Conservation (phyloP, 2,329 filamentous ascomycete genomes). For the Trichoderma breve region DNA sequence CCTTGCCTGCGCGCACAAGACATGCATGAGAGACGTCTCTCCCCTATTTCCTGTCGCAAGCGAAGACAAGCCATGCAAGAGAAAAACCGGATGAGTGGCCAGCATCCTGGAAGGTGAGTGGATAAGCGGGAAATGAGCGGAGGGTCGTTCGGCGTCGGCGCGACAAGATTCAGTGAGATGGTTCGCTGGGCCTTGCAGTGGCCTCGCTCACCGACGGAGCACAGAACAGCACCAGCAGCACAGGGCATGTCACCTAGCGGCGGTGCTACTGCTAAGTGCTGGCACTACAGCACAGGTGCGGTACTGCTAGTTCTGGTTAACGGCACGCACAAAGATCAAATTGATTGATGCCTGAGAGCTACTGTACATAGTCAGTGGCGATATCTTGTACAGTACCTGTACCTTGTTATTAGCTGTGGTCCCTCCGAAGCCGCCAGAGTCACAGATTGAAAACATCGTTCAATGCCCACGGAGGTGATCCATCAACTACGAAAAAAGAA, state of each 20-base stretch:
- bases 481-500: neutral
- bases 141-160: slow-evolving; percentile 14
- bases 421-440: slow-evolving; percentile 5
- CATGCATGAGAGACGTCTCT: slow-evolving; percentile 8
- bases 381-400: neutral
- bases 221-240: neutral
- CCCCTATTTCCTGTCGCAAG: slow-evolving; percentile 12
- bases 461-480: neutral
- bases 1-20: slow-evolving; percentile 13
- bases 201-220: slow-evolving; percentile 10
- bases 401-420: neutral
- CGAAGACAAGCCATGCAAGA: slow-evolving; percentile 2
- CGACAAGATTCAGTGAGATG: neutral
- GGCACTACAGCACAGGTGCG: neutral
- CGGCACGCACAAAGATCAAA: neutral
- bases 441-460: neutral
- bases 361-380: neutral
- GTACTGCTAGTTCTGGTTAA: neutral
- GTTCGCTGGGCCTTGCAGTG: neutral
- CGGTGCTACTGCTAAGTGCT: neutral
- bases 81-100: slow-evolving; percentile 4
- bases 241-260: slow-evolving; percentile 1
- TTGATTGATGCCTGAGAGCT: neutral
- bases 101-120: slow-evolving; percentile 19
- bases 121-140: slow-evolving; percentile 24